phyloP scores from a whole-genome alignment of 2,329 filamentous ascomycete genomes.

The Calonectria multiphialidica region DNA sequence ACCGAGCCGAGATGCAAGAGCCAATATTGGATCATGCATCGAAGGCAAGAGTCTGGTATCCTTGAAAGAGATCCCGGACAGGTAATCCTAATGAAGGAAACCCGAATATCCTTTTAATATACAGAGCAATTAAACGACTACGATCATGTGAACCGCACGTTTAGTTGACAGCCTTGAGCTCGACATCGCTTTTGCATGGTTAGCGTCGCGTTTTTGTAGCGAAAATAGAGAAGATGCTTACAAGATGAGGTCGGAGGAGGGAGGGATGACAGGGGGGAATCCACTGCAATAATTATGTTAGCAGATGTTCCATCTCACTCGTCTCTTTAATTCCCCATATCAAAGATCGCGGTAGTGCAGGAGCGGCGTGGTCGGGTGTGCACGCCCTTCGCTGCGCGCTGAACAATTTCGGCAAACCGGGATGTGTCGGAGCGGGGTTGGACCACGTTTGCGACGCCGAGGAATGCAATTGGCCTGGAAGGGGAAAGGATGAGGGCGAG shows the following conservation, averaged over 20 bases:
- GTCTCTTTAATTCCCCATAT: background rate
- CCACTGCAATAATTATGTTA: slow-evolving; percentile 65
- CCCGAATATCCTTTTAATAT: slow-evolving; percentile 14
- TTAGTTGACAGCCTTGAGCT: slow-evolving; percentile 74
- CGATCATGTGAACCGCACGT: background rate
- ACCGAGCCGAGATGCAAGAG: background rate
- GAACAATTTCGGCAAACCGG: background rate
- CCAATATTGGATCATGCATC: background rate
- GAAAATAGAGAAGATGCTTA: slow-evolving; percentile 60
- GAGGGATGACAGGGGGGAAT: slow-evolving; percentile 82
- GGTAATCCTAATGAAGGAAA: background rate
- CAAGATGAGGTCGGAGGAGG: slow-evolving; percentile 84
- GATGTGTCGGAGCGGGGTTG: background rate
- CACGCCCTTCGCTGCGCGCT: background rate
- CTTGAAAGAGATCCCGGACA: background rate
- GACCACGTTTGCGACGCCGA: slow-evolving; percentile 61
- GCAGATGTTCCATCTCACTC: background rate
- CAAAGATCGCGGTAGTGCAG: too few species aligned
- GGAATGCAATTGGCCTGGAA: slow-evolving; percentile 18
- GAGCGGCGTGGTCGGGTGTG: background rate
- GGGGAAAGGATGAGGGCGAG: slow-evolving; percentile 9
- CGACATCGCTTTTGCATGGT: slow-evolving; percentile 68
- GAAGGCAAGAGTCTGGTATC: background rate
- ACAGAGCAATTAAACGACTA: slow-evolving; percentile 20
- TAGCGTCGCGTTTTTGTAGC: background rate